Percentiles rank a stretch among this genome's conserved stretches.
phyloP scores from a whole-genome alignment of 208 protist species.

The Naegleria lovaniensis region DNA sequence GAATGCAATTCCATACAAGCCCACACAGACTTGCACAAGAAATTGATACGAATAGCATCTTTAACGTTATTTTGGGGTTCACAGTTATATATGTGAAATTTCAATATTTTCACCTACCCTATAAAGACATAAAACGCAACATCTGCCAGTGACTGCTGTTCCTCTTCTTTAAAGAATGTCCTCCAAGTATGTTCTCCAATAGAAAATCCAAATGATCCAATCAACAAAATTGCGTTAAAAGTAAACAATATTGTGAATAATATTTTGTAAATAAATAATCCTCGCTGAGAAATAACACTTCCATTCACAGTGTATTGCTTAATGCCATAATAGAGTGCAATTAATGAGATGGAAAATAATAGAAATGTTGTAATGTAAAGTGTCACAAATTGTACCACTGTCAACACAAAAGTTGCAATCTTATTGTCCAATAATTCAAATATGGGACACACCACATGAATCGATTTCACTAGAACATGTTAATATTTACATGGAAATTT shows the following conservation, averaged over 20 bases:
- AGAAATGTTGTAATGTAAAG: not conserved
- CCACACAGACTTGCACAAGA: not conserved
- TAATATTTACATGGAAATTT: too few relatives aligned
- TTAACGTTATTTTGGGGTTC: too few relatives aligned
- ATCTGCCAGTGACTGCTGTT: not conserved
- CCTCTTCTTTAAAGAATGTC: not conserved
- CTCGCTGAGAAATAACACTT: not conserved
- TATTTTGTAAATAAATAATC: not conserved
- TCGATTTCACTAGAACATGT: not conserved
- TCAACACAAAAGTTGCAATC: not conserved
- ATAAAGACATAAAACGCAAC: not conserved
- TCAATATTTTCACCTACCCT: not conserved
- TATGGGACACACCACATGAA: not conserved
- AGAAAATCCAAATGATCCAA: not conserved
- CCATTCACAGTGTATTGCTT: not conserved
- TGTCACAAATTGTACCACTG: not conserved
- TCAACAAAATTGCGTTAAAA: not conserved
- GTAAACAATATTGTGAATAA: not conserved
- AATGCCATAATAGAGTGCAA: not conserved
- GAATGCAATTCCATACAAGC: not conserved
- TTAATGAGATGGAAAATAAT: not conserved
- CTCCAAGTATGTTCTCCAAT: not conserved
- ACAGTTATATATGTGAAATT: too few relatives aligned
- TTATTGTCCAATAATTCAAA: slow-evolving; percentile 9
- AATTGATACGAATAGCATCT: not conserved